A percentile compares a stretch with the other conserved stretches of the same genome.
Evolutionary conservation across 352 stramenopile species (phyloP).

Genomic region (Plasmopara halstedii): DNA sequence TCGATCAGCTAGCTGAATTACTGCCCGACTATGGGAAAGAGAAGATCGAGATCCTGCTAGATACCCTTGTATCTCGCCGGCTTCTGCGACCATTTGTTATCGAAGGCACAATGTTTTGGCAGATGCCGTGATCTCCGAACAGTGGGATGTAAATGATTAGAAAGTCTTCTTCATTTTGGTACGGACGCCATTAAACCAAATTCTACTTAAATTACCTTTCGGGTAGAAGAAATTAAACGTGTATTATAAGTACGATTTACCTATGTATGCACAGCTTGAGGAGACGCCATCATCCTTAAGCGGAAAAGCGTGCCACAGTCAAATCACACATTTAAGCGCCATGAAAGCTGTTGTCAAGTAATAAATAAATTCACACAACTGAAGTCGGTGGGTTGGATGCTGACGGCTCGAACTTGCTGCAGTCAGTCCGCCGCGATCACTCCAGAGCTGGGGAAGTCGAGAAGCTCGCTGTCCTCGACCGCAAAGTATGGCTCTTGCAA

Average conservation of each 20-base stretch:
- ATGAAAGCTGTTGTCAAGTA: constrained; percentile 28
- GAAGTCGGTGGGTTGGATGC: constrained; percentile 8
- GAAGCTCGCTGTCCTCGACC: constrained; percentile 54
- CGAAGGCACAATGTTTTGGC: constrained; percentile 83
- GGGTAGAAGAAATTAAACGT: neutral
- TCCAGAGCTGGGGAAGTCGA: constrained; percentile 42
- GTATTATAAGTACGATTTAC: too few species aligned
- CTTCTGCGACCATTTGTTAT: constrained; percentile 77
- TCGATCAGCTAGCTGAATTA: constrained; percentile 60
- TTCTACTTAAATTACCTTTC: neutral
- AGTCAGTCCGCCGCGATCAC: constrained; percentile 23
- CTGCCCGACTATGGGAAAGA: constrained; percentile 58
- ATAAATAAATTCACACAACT: constrained; percentile 40
- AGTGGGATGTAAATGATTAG: too few species aligned
- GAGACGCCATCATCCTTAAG: constrained; percentile 6
- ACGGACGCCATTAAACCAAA: too few species aligned
- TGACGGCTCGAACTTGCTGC: neutral
- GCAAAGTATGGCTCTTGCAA: constrained; percentile 65
- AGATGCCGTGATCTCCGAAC: constrained; percentile 25
- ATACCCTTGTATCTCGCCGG: constrained; percentile 65
- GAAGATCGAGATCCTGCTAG: constrained; percentile 71
- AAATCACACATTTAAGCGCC: constrained; percentile 35
- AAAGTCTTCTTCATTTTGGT: too few species aligned
- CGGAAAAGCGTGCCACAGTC: constrained; percentile 10
- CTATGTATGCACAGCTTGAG: too few species aligned